Conservation (phyloP, 331 rosid genomes). For the Dryas integrifolia region DNA sequence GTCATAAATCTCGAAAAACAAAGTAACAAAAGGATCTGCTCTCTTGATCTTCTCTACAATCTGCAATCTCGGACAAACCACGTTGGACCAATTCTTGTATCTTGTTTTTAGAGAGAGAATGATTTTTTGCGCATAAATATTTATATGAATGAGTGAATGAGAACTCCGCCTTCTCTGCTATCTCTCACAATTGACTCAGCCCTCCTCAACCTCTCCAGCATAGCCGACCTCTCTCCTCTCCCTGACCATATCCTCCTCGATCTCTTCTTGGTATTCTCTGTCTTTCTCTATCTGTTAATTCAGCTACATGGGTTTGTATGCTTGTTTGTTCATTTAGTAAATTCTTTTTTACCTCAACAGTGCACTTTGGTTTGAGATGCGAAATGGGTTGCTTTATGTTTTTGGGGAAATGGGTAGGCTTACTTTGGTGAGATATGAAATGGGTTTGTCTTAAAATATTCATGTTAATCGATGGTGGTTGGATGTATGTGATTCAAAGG, state of each 20-base stretch:
- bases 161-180: constrained; percentile 81
- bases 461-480: not conserved
- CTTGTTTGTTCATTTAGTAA: not conserved
- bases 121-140: not conserved
- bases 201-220: constrained; percentile 62
- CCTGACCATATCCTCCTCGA: constrained; percentile 92
- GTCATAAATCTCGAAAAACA: not conserved
- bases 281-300: not conserved
- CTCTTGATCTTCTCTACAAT: not conserved
- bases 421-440: not conserved
- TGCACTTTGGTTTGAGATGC: not conserved
- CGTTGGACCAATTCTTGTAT: constrained; percentile 29
- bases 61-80: constrained; percentile 26
- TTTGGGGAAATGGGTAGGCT: constrained; percentile 10
- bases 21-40: not conserved
- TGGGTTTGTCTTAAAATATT: constrained; percentile 5
- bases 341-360: not conserved
- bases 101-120: not conserved
- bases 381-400: constrained; percentile 6
- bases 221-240: constrained; percentile 84
- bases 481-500: not conserved
- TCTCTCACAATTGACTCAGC: constrained; percentile 85
- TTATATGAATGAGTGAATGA: constrained; percentile 57
- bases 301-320: not conserved
- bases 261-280: constrained; percentile 54